Base-by-base conservation (phyloP, 371 early-diverging fungal genomes). In the Polyrhizophydium stewartii region DNA sequence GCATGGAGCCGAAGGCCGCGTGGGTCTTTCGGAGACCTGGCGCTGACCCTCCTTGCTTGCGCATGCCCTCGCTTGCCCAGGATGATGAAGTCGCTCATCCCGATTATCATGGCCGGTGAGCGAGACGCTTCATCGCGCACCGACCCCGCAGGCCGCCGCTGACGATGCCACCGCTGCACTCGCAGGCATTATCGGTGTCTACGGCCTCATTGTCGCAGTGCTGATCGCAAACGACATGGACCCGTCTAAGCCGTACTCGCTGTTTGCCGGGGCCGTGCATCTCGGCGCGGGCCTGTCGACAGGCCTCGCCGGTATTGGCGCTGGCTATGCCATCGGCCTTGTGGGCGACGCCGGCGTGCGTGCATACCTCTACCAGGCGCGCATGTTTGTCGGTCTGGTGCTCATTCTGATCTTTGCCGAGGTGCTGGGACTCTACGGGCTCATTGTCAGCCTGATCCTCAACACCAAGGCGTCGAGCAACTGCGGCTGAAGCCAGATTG, bases 171-270 rank as follows among this genome's bases (percentile, higher is more conserved):
- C n/a, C 43, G n/a, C n/a, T 43, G 43, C 43, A 43, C 16, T 43
- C 43, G n/a, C 91, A 70, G 97, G 96, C 85, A 97, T 98, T 76
- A 86, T 98, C 67, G 95, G 90, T 58, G 90, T 98, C 64, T 98
- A 98, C 78, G 98, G 98, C 62, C 87, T 98, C 22, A 97, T 97
- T 10, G 92, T 95, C 40, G 76, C 90, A 27, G 96, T 96, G 49
- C 81, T 98, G 65, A 86, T 97, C 58, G 86, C 92, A 47, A 90
- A 92, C 67, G 81, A 85, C 60, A 64, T 92, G 82, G 76, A 83
- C 79, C 74, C 75, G 9, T 56, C 67, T 17, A 64, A 61, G 19
- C 59, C 60, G 38, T 79, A 70, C 69, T 72, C 73, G 31, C 67
- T 84, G 38, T 82, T 71, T 70, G 87, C 89, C 63, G 96, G 96